Base-by-base conservation (phyloP, 2,329 filamentous ascomycete species). In the Xylaria sp. region DNA sequence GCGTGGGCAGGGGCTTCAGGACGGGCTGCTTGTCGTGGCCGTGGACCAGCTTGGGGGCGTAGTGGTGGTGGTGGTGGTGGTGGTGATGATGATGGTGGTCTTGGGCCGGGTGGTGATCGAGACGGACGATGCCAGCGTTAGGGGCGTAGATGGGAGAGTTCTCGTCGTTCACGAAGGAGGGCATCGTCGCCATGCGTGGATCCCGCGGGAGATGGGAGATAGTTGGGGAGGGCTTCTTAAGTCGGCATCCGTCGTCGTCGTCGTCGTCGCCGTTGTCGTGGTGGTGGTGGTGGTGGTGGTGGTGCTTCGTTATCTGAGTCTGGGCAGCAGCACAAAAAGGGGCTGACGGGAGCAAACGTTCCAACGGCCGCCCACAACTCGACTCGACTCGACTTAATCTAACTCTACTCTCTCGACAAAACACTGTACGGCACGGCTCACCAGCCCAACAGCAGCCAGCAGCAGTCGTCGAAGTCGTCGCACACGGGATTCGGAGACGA, bases 151-250 rank as follows among this genome's bases (percentile, higher is more conserved):
- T 73, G 64, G 76, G 75, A 23, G 76, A 74, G 68, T 78, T 78
- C 68, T 79, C 76, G 78, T 85, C 81, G 77, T 82, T 81, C 72
- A 87, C 76, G 78, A 86, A 87, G 72, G 85, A 86, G 81, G 86
- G 86, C 86, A 88, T 88, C 61, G 73, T 80, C 86, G 87, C 87
- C 53, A 71, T 79, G n/a, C 54, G 63, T 59, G 62, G 64, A 6
- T 68, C 53, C 61, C 53, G 54, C 40, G 37, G 25, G 48, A 32
- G 58, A 40, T 53, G 27, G 50, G 50, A 18, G 16, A 37, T 47
- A 27, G 32, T 10, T 1, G 32, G 10, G 13, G 1, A 18, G 40
- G 35, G 55, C 13, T 63, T 63, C 12, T 50, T n/a, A 57, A 51
- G 63, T 66, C 51, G 51, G 35, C 51, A 54, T 54, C 51, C 55